Conservation (phyloP, 257 asterid species). For the Eucommia ulmoides region DNA sequence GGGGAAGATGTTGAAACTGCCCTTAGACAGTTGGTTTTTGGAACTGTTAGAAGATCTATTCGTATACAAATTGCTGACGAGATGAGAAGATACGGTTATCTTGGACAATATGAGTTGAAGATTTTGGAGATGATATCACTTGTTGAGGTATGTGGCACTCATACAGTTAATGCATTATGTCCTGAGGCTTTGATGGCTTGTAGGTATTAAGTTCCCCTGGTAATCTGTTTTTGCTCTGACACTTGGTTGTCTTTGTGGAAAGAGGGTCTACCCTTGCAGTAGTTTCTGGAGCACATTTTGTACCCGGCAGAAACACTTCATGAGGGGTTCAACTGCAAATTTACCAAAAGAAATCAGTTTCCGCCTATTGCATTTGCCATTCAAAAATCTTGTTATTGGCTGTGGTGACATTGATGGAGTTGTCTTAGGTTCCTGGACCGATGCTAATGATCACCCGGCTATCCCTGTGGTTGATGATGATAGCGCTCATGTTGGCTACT, state of each 20-base stretch:
- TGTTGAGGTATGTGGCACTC: constrained; percentile 85
- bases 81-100: constrained; percentile 58
- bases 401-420: constrained; percentile 98
- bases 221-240: constrained; percentile 52
- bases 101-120: constrained; percentile 67
- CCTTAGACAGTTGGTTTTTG: constrained; percentile 71
- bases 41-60: constrained; percentile 84
- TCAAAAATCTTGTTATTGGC: constrained; percentile 27
- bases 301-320: constrained; percentile 37
- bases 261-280: constrained; percentile 96
- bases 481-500: constrained; percentile 63
- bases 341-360: constrained; percentile 30
- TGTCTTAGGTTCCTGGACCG: constrained; percentile 80
- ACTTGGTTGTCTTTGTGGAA: constrained; percentile 24
- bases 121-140: constrained; percentile 67
- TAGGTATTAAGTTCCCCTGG: no score
- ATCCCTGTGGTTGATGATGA: constrained; percentile 65
- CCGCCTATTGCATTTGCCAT: constrained; percentile 45
- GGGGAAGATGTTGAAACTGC: constrained; percentile 84
- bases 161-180: no score
- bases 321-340: constrained; percentile 29
- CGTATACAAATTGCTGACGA: constrained; percentile 67
- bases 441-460: constrained; percentile 38
- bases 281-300: constrained; percentile 61
- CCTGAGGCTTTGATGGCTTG: no score